phyloP scores from a whole-genome alignment of 495 filamentous ascomycete genomes.

The Hypoxylon fuscum region DNA sequence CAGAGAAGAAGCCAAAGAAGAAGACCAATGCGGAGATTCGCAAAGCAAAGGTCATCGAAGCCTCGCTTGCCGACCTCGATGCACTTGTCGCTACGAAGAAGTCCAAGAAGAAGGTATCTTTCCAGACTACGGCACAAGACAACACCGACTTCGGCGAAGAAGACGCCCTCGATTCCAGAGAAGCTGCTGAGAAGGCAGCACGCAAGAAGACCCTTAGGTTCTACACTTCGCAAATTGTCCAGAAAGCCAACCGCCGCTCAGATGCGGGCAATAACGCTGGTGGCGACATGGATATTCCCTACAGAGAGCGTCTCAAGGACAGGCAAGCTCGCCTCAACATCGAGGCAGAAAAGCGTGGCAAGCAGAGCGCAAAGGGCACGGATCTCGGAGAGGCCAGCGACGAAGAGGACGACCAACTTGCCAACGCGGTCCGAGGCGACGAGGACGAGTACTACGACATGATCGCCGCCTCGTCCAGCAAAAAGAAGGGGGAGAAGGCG shows the following conservation, averaged over 20 bases:
- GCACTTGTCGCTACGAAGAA: conserved; percentile 54
- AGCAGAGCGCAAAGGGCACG: conserved; percentile 68
- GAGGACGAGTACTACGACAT: conserved; percentile 90
- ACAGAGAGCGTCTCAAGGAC: conserved; percentile 86
- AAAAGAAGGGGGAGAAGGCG: conserved; percentile 79
- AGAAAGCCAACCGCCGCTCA: conserved; percentile 86
- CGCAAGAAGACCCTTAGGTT: conserved; percentile 91
- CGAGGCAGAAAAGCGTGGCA: conserved; percentile 85
- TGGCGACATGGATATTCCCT: conserved; percentile 90
- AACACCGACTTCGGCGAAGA: conserved; percentile 74
- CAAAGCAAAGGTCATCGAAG: conserved; percentile 51
- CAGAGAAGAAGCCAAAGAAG: conserved; percentile 49
- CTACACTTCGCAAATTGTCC: conserved; percentile 94
- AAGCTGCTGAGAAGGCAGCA: conserved; percentile 80
- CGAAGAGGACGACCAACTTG: conserved; percentile 67
- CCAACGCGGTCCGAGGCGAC: conserved; percentile 60
- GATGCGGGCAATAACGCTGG: conserved; percentile 84
- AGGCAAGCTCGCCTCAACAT: conserved; percentile 83
- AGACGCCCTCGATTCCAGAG: conserved; percentile 55
- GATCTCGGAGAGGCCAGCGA: conserved; percentile 66
- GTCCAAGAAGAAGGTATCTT: conserved; percentile 51
- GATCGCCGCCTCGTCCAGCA: conserved; percentile 72
- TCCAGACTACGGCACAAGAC: conserved; percentile 48
- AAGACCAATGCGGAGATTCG: conserved; percentile 38
- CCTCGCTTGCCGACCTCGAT: conserved; percentile 58